A percentile compares a stretch with the other conserved stretches of the same genome.
phyloP scores from a whole-genome alignment of 768 basidiomycete species.

The Leccinum barrowsii region DNA sequence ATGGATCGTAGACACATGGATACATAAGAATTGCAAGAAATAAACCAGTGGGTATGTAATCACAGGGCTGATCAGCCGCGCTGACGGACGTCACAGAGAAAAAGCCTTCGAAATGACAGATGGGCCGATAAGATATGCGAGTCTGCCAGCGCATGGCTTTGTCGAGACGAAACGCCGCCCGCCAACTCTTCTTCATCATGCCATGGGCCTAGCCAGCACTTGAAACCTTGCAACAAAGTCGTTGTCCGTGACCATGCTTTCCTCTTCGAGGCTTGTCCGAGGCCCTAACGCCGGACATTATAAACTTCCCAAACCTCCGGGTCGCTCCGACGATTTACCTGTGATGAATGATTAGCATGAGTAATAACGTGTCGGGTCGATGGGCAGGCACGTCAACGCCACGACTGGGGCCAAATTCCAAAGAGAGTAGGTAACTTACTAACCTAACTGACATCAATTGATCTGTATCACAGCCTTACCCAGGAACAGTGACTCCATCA shows the following conservation, averaged over 20 bases:
- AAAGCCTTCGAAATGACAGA: too few relatives aligned
- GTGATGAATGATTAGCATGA: not conserved
- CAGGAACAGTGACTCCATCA: too few relatives aligned
- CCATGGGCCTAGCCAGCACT: not conserved
- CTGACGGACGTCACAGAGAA: not conserved
- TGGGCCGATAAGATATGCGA: too few relatives aligned
- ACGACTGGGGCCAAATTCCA: not conserved
- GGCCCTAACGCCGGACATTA: too few relatives aligned
- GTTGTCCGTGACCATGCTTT: not conserved
- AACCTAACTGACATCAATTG: too few relatives aligned
- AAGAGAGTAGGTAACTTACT: too few relatives aligned
- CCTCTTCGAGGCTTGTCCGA: not conserved
- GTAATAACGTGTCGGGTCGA: not conserved
- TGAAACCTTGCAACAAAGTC: not conserved
- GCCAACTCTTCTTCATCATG: too few relatives aligned
- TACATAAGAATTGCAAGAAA: too few relatives aligned
- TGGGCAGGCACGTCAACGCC: not conserved
- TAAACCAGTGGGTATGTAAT: not conserved
- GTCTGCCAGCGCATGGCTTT: too few relatives aligned
- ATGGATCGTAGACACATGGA: not conserved
- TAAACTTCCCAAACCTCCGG: not conserved
- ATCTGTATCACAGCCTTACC: too few relatives aligned
- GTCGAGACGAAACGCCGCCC: too few relatives aligned
- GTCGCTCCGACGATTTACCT: not conserved
- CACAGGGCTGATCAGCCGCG: not conserved